A percentile compares a stretch with the other conserved stretches of the same genome.
Evolutionary conservation across 441 rosid genomes (phyloP).

Genomic region (Brassica balearica): DNA sequence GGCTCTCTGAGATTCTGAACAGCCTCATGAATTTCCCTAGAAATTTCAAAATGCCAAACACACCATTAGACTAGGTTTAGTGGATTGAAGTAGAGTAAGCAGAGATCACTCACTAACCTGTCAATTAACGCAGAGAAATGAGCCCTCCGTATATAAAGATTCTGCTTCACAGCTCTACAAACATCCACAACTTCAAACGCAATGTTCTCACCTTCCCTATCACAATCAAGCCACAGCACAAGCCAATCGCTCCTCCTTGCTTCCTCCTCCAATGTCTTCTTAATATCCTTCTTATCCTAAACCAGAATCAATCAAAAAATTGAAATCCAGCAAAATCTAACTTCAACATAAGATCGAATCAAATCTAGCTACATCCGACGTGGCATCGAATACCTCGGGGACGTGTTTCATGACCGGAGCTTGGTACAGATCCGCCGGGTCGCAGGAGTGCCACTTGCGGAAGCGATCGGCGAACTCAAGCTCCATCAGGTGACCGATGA

Average conservation of each 20-base stretch:
- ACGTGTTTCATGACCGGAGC: conserved; percentile 84
- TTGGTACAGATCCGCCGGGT: conserved; percentile 82
- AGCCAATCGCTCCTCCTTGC: conserved; percentile 96
- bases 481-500: conserved; percentile 96
- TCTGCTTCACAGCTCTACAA: conserved; percentile 61
- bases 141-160: conserved; percentile 78
- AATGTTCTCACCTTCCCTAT: conserved; percentile 97
- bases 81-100: conserved; percentile 14
- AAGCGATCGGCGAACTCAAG: conserved; percentile 87
- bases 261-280: conserved; percentile 93
- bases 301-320: conserved; percentile 15
- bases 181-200: conserved; percentile 90
- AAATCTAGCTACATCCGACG: neutral
- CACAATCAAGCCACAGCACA: conserved; percentile 96
- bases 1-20: conserved; percentile 91
- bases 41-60: conserved; percentile 39
- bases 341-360: conserved; percentile 8
- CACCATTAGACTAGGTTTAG: conserved; percentile 20
- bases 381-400: conserved; percentile 69
- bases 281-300: conserved; percentile 86
- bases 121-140: conserved; percentile 92
- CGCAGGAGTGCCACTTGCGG: conserved; percentile 97
- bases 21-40: conserved; percentile 90
- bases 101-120: conserved; percentile 55
- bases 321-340: neutral